These are phyloP conservation scores for Zoysia japonica DNA, from an alignment of 176 grass and related monocot species.

Conservation along the genomic window DNA sequence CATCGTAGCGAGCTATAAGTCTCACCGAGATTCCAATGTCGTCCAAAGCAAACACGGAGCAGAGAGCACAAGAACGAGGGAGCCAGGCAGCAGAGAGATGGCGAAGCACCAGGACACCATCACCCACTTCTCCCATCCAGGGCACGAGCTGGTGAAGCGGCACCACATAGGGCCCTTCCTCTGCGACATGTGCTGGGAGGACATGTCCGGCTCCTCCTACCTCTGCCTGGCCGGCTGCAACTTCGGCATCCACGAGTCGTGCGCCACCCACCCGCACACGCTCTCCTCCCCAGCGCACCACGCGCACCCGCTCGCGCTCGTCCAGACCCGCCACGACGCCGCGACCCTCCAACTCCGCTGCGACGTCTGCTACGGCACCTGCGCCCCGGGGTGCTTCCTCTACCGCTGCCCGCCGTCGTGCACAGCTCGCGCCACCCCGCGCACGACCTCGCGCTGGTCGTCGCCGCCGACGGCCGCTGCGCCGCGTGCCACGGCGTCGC, in stretches of 20 bases:
- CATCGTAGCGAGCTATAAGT: no score
- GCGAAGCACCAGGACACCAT: not conserved
- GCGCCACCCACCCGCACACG: not conserved
- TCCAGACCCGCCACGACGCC: not conserved
- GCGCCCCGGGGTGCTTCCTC: slow-evolving; percentile 6
- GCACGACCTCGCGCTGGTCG: not conserved
- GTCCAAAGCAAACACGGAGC: no score
- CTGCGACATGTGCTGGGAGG: slow-evolving; percentile 15
- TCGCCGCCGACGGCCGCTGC: not conserved
- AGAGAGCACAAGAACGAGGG: no score
- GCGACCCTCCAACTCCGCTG: not conserved
- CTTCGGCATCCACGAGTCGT: slow-evolving; percentile 13
- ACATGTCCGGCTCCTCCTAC: slow-evolving; percentile 1
- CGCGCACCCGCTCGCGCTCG: not conserved
- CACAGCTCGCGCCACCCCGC: not conserved
- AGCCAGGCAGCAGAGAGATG: no score
- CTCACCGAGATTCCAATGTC: no score
- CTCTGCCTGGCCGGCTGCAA: slow-evolving; percentile 10
- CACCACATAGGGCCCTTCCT: not conserved
- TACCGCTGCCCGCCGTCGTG: slow-evolving; percentile 22
- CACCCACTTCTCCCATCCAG: not conserved
- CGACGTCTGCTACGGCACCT: not conserved
- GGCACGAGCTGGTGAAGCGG: slow-evolving; percentile 9
- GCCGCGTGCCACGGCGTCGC: not conserved
- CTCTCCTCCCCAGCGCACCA: not conserved